phyloP scores from a whole-genome alignment of 1,284 basidiomycete genomes.

The Athelia psychrophila region DNA sequence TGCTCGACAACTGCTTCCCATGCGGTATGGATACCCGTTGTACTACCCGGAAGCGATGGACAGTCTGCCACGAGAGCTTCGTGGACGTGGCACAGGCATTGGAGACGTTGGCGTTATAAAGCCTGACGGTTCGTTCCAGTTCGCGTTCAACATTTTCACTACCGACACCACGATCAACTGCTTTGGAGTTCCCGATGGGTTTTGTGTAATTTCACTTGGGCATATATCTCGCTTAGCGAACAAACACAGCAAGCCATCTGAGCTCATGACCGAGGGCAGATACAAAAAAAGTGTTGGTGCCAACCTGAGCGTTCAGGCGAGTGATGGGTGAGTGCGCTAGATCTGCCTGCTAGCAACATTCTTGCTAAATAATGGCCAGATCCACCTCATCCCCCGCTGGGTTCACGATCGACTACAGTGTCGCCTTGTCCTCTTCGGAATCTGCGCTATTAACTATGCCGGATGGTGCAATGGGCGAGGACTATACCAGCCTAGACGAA shows the following conservation, averaged over 20 bases:
- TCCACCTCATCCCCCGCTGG: neutral
- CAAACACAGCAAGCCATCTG: neutral
- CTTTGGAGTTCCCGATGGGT: slow-evolving; percentile 14
- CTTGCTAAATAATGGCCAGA: too few relatives aligned
- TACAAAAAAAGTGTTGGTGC: too few relatives aligned
- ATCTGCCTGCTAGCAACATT: too few relatives aligned
- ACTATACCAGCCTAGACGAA: slow-evolving; percentile 1
- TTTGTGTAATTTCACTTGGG: slow-evolving; percentile 7
- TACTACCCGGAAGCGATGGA: slow-evolving; percentile 24
- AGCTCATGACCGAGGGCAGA: too few relatives aligned
- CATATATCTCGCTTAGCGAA: slow-evolving; percentile 9
- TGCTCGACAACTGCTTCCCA: neutral
- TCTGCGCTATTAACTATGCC: neutral
- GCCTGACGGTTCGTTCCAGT: slow-evolving; percentile 20
- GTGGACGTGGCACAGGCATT: slow-evolving; percentile 21
- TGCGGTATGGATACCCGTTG: slow-evolving; percentile 22
- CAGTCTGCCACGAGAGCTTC: slow-evolving; percentile 15
- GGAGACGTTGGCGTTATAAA: slow-evolving; percentile 30
- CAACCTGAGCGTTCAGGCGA: too few relatives aligned
- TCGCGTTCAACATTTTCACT: slow-evolving; percentile 23
- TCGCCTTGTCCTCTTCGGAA: neutral
- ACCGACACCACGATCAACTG: neutral
- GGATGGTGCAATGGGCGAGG: neutral
- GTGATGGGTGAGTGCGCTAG: neutral
- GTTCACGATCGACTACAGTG: neutral